Conservation (phyloP, 2,329 filamentous ascomycete species). For the Paraphaeosphaeria sporulosa region DNA sequence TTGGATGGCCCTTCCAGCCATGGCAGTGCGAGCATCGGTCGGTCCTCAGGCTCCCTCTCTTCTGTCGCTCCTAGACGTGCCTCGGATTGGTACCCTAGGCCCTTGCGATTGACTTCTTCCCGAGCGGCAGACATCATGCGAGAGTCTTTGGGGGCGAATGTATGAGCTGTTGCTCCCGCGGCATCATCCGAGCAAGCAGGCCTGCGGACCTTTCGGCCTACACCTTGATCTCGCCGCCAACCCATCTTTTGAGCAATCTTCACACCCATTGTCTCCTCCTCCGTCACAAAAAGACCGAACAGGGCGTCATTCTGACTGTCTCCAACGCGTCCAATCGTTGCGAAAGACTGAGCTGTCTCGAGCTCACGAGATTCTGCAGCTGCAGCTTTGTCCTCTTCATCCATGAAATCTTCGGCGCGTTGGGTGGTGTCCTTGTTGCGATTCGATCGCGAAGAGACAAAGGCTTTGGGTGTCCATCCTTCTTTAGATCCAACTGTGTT, state of each 20-base stretch:
- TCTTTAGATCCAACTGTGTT: constrained; percentile 99
- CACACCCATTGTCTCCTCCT: constrained; percentile 85
- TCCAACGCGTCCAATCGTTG: constrained; percentile 74
- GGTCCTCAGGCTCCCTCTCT: constrained; percentile 28
- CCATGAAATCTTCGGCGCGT: constrained; percentile 93
- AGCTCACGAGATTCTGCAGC: constrained; percentile 79
- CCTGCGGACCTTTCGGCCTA: constrained; percentile 84
- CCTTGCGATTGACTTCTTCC: constrained; percentile 72
- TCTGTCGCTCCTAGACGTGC: constrained; percentile 55
- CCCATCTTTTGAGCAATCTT: constrained; percentile 91
- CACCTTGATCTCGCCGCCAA: constrained; percentile 92
- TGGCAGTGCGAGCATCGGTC: constrained; percentile 27
- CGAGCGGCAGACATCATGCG: constrained; percentile 70
- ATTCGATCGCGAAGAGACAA: constrained; percentile 86
- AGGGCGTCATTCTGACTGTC: constrained; percentile 62
- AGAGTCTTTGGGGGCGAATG: constrained; percentile 87
- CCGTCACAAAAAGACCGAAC: constrained; percentile 74
- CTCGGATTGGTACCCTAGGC: constrained; percentile 72
- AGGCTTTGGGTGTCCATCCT: constrained; percentile 92
- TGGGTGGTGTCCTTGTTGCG: constrained; percentile 73
- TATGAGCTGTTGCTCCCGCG: constrained; percentile 58
- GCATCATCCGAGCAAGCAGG: constrained; percentile 71
- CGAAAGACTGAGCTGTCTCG: constrained; percentile 76
- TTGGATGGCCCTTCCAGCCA: constrained; percentile 34
- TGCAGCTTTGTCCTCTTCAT: constrained; percentile 92